Evolutionary conservation across 2,329 filamentous ascomycete species (phyloP).

Genomic region (Arthroderma sp.): DNA sequence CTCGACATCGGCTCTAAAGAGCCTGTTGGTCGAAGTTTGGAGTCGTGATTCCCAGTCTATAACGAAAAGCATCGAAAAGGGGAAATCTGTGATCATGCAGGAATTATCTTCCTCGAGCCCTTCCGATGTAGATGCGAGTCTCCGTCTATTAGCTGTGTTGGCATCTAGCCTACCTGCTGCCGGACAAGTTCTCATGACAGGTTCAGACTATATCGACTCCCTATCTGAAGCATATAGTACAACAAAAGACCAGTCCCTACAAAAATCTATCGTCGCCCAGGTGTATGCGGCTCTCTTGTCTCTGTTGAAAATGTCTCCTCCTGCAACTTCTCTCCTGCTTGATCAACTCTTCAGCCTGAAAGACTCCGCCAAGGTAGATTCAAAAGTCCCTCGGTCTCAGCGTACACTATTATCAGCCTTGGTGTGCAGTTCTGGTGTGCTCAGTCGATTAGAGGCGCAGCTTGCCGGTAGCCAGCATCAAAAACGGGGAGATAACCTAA

Average conservation of each 20-base stretch:
- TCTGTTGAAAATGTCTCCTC: conserved; percentile 51
- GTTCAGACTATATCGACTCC: conserved; percentile 76
- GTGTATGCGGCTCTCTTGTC: conserved; percentile 63
- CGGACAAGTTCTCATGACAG: conserved; percentile 57
- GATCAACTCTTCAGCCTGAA: conserved; percentile 78
- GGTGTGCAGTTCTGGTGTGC: conserved; percentile 64
- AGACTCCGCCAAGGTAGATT: conserved; percentile 51
- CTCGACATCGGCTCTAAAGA: conserved; percentile 44
- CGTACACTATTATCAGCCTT: conserved; percentile 65
- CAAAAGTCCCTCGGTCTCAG: conserved; percentile 25
- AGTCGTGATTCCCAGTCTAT: conserved; percentile 20
- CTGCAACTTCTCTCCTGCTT: conserved; percentile 60
- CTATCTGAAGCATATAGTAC: conserved; percentile 38
- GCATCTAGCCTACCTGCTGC: conserved; percentile 29
- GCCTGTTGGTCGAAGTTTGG: conserved; percentile 41
- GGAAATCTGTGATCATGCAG: conserved; percentile 22
- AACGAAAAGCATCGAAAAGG: conserved; percentile 24
- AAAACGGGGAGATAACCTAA: conserved; percentile 29
- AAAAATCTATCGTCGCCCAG: conserved; percentile 56
- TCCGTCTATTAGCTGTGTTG: conserved; percentile 28
- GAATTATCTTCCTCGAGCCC: conserved; percentile 15
- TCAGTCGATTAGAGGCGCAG: conserved; percentile 34
- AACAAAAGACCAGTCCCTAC: conserved; percentile 48
- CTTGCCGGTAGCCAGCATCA: conserved; percentile 19
- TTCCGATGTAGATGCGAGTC: conserved; percentile 13